Evolutionary conservation across 1,139 yeast genomes (phyloP), one percentile per base, ranked within the genome.

Genomic region (Hanseniaspora uvarum): DNA sequence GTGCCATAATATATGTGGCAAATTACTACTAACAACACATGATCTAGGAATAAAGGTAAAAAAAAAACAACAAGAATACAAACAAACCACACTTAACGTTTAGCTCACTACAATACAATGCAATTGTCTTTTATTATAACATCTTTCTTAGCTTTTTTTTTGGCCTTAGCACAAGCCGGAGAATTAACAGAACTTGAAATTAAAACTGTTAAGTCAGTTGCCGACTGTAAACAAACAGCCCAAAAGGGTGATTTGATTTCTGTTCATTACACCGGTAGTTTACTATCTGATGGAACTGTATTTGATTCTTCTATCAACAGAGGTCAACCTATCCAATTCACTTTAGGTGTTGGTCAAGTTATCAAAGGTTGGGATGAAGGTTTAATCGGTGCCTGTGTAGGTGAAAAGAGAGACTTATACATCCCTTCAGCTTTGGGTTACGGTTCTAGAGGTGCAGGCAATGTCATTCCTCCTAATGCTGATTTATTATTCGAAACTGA

Each of bases 361-460:
- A 86, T 87, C 63, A 67, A 74, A 60, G 95, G 95, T 58, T 87
- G 95, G 95, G 95, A 87, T 59, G 79, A 83, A 68, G 95, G 95
- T 44, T 72, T 86, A 41, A 60, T 72, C 28, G 79, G 81, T 53
- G 85, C 86, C 92, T 87, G 96, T 69, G 74, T 85, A 66, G 95
- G 95, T 51, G 96, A 87, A 68, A 77, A 81, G 71, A 79, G 95
- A 64, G 80, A 77, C 61, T 74, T 87, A 62, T 77, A 79, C 41
- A 86, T 88, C 65, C 95, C 95, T 49, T 76, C 92, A 12, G 75
- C 76, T 47, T 70, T 86, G 63, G 96, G 80, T 8, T 87, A 87
- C 61, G 96, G 96, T 54, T 69, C 72, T 44, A 66, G 79, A 55
- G 94, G 94, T 49, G 80, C 86, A 57, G 89, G 88, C 46, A 83